These are phyloP conservation scores for Sporothrix brunneoviolacea DNA, from an alignment of 2,329 filamentous ascomycete genomes.

Conservation along the genomic window DNA sequence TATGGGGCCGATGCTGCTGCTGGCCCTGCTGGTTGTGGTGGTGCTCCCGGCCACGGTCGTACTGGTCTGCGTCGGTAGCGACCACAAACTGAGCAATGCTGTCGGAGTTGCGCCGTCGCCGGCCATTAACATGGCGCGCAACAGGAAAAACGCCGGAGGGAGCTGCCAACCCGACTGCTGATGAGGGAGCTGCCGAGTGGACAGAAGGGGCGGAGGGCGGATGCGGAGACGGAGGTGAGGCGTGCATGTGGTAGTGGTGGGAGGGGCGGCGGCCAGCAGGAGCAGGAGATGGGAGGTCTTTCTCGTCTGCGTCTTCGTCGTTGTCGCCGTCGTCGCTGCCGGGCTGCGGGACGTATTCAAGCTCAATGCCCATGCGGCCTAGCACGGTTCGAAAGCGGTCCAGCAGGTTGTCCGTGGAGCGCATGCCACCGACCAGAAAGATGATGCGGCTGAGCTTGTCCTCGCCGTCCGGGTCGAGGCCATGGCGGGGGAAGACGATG, in stretches of 20 bases:
- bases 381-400: slow-evolving; percentile 66
- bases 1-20: background rate
- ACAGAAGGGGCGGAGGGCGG: slow-evolving; percentile 4
- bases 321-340: background rate
- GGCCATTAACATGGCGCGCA: slow-evolving; percentile 15
- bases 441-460: slow-evolving; percentile 70
- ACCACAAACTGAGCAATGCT: slow-evolving; percentile 15
- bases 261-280: background rate
- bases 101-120: slow-evolving; percentile 22
- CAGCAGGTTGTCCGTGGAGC: slow-evolving; percentile 48
- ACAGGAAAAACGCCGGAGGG: slow-evolving; percentile 14
- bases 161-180: slow-evolving; percentile 6
- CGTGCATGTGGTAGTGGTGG: background rate
- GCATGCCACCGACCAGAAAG: slow-evolving; percentile 67
- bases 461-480: slow-evolving; percentile 63
- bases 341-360: slow-evolving; percentile 50
- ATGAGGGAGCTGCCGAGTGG: slow-evolving; percentile 5
- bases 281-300: background rate
- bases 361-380: slow-evolving; percentile 60
- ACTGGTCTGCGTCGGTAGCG: background rate
- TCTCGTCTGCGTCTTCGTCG: background rate
- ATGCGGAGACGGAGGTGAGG: slow-evolving; percentile 10
- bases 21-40: slow-evolving; percentile 1
- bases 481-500: slow-evolving; percentile 62
- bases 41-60: slow-evolving; percentile 3